A percentile compares a stretch with the other conserved stretches of the same genome.
Conservation (phyloP, 768 basidiomycete species). For the Pleurotus tuber-regium region DNA sequence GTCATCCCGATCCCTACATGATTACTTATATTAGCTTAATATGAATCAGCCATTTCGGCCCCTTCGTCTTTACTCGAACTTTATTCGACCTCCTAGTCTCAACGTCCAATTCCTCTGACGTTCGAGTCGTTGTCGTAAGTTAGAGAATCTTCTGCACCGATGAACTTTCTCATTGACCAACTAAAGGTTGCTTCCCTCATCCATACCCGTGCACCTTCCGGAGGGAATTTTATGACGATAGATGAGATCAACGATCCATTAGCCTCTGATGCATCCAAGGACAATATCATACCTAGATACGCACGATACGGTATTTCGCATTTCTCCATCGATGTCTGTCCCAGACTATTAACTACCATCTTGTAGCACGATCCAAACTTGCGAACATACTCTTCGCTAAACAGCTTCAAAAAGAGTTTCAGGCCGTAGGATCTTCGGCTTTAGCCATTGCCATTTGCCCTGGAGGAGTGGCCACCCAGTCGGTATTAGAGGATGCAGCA, state of each 20-base stretch:
- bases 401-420: constrained; percentile 38
- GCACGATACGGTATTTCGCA: constrained; percentile 15
- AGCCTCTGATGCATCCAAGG: constrained; percentile 4
- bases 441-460: constrained; percentile 4
- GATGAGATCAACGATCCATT: constrained; percentile 21
- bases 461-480: constrained; percentile 4
- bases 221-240: constrained; percentile 17
- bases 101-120: constrained; percentile 11
- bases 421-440: constrained; percentile 19
- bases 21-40: neutral
- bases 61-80: constrained; percentile 12
- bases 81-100: constrained; percentile 12
- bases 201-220: constrained; percentile 12
- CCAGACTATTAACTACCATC: neutral
- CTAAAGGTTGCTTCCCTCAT: constrained; percentile 15
- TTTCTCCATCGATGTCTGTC: neutral
- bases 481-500: neutral
- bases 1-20: neutral
- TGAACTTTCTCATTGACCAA: neutral
- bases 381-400: constrained; percentile 36
- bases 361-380: constrained; percentile 38
- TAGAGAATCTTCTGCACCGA: neutral
- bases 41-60: constrained; percentile 12
- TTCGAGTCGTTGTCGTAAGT: constrained; percentile 12
- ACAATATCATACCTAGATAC: constrained; percentile 11